A percentile compares a stretch with the other conserved stretches of the same genome.
Conservation (phyloP, 345 rosid genomes). For the Eutrema japonicum region DNA sequence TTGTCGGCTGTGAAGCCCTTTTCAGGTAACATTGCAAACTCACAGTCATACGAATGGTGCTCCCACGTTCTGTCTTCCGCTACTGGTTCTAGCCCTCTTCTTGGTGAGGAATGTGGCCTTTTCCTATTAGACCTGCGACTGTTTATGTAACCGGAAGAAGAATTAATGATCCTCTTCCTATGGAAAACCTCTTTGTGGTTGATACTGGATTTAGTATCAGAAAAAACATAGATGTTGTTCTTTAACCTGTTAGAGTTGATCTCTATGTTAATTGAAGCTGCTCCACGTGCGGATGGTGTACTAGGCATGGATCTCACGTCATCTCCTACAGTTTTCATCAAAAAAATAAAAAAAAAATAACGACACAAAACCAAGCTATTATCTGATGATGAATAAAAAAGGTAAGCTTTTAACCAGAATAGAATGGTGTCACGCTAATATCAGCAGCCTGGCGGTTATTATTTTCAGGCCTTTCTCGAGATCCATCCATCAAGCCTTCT, state of each 20-base stretch:
- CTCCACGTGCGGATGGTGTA: slow-evolving; percentile 68
- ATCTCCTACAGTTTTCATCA: slow-evolving; percentile 52
- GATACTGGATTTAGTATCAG: slow-evolving; percentile 19
- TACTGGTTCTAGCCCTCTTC: slow-evolving; percentile 75
- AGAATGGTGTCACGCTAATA: slow-evolving; percentile 56
- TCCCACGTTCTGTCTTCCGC: slow-evolving; percentile 60
- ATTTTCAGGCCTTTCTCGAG: slow-evolving; percentile 48
- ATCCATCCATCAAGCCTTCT: slow-evolving; percentile 47
- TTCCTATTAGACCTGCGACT: slow-evolving; percentile 59
- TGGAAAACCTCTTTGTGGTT: slow-evolving; percentile 23
- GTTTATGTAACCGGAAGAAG: slow-evolving; percentile 25
- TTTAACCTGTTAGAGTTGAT: slow-evolving; percentile 41
- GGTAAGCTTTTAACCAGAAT: slow-evolving; percentile 58
- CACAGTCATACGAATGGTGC: slow-evolving; percentile 53
- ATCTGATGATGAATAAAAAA: slow-evolving; percentile 1
- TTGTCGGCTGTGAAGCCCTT: slow-evolving; percentile 55
- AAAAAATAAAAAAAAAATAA: background rate
- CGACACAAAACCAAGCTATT: slow-evolving; percentile 18
- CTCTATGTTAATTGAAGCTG: slow-evolving; percentile 34
- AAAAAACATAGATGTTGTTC: slow-evolving; percentile 21
- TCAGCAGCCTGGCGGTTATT: slow-evolving; percentile 41
- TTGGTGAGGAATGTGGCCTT: slow-evolving; percentile 59
- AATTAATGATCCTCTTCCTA: slow-evolving; percentile 22
- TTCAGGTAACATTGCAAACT: slow-evolving; percentile 57
- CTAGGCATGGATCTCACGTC: slow-evolving; percentile 67